Base-by-base conservation (phyloP, 257 asterid species). In the Paraleonurus japonicus region DNA sequence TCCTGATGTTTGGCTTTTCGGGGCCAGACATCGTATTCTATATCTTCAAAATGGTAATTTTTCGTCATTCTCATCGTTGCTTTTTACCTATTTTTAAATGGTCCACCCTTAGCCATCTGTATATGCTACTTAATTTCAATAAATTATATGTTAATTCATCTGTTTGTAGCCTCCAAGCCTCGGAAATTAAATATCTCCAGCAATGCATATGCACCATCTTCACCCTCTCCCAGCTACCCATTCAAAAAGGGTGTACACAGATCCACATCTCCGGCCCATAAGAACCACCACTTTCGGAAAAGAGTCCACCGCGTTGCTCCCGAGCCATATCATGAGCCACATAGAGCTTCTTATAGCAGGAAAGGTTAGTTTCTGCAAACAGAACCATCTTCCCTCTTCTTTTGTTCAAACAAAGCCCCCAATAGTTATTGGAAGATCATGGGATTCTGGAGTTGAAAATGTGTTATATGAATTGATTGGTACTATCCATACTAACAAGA, bases 261-360 rank as follows among this genome's bases (percentile, higher is more conserved):
- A 72, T 66, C 79, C 50, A 83, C 79, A 28, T 60, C 76, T 61
- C 71, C 76, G 50, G 37, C 74, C 33, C 74, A 80, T 30, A 79
- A 67, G 51, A 71, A 75, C 5, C 89, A 79, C 62, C 84, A 84
- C 41, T 58, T 37, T 8, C 43, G 75, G 76, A 83, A 76, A 72
- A 81, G 66, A 69, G 12, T n/a, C 41, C 76, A 80, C 69, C 82
- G 75, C 72, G 37, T 83, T 79, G 76, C 88, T 35, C 81, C 80
- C 17, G 70, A 70, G 69, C 76, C 88, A 30, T 63, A 75, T 79
- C 75, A 63, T 67, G 84, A 20, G 55, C 80, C 47, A 17, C 78
- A 76, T 26, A 70, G 68, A 4, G 60, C 73, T 26, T 32, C 45
- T 69, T 43, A 80, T 60, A 66, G 64, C 39, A 35, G 76, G 77